phyloP scores from a whole-genome alignment of 345 rosid genomes.

The Excoecaria agallocha region DNA sequence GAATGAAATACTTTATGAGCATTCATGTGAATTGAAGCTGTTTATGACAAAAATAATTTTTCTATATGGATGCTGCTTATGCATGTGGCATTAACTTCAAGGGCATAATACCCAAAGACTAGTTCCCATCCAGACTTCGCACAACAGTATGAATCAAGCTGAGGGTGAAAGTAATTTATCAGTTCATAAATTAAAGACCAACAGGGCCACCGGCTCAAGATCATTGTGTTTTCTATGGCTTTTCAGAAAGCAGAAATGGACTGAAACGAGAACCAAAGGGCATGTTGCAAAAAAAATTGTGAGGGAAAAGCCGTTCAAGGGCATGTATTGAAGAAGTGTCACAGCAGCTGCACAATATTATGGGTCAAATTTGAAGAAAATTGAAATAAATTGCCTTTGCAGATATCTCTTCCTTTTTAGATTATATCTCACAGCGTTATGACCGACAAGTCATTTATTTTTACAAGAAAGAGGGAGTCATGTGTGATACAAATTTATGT shows the following conservation, averaged over 20 bases:
- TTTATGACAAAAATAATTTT: not conserved
- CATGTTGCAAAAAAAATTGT: not conserved
- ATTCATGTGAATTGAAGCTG: not conserved
- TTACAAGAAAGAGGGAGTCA: not conserved
- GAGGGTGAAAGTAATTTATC: not conserved
- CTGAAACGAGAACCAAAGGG: not conserved
- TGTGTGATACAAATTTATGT: not conserved
- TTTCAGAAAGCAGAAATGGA: not conserved
- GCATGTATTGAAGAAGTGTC: not conserved
- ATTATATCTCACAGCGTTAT: not conserved
- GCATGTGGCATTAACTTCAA: not conserved
- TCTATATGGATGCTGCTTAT: not conserved
- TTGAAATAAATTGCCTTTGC: not conserved
- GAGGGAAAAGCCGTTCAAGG: not conserved
- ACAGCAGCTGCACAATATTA: not conserved
- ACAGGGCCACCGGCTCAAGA: not conserved
- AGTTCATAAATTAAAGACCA: not conserved
- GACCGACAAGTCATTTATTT: not conserved
- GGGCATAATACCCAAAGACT: not conserved
- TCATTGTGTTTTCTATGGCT: not conserved
- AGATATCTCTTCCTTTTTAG: not conserved
- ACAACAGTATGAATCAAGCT: not conserved
- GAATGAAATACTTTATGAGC: not conserved
- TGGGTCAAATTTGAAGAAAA: not conserved
- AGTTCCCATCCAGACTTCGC: not conserved